Conservation (phyloP, 2,329 filamentous ascomycete genomes). For the Cylindrodendrum hubeiense region DNA sequence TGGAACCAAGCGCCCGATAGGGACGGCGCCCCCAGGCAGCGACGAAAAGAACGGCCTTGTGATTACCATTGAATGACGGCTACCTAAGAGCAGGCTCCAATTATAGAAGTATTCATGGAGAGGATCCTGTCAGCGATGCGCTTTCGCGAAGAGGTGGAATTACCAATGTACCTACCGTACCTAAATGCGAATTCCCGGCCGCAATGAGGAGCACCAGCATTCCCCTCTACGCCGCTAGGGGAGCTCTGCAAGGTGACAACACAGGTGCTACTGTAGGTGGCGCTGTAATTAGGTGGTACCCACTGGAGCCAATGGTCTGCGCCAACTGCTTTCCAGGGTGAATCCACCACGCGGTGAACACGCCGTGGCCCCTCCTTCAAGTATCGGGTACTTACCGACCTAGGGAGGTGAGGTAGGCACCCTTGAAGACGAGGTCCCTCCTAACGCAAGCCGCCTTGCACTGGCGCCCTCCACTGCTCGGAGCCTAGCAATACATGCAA, state of each 20-base stretch:
- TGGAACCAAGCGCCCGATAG: slow-evolving; percentile 21
- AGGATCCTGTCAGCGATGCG: neutral
- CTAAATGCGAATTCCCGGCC: neutral
- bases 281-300: neutral
- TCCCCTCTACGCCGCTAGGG: neutral
- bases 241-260: neutral
- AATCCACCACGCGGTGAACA: neutral
- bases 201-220: neutral
- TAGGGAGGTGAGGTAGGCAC: neutral
- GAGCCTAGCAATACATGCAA: too few species aligned
- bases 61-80: neutral
- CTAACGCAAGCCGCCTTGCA: neutral
- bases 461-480: neutral
- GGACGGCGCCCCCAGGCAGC: slow-evolving; percentile 31
- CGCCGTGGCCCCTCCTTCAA: neutral
- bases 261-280: slow-evolving; percentile 5
- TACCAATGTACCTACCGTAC: neutral
- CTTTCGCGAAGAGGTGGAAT: neutral
- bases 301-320: neutral
- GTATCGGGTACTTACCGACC: slow-evolving; percentile 16
- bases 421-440: neutral
- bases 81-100: slow-evolving; percentile 13
- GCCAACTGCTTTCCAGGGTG: neutral
- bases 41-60: slow-evolving; percentile 28
- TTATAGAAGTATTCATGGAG: neutral